These are phyloP conservation scores for Cladosporium sp. DNA, from an alignment of 2,329 filamentous ascomycete genomes.

Conservation along the genomic window DNA sequence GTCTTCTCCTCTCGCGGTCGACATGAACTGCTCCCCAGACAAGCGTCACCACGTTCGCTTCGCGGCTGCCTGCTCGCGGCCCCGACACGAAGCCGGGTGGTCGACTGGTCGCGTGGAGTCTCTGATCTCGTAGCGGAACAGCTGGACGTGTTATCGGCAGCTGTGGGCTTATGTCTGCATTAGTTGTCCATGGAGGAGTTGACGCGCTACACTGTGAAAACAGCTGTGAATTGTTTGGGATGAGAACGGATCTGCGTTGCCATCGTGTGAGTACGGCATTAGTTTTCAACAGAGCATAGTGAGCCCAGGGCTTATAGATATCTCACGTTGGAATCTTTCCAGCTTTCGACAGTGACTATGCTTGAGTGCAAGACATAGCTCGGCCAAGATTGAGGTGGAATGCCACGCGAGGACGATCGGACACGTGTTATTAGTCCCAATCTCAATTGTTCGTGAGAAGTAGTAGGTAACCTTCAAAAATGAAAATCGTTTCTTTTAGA, in stretches of 20 bases:
- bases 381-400: background rate
- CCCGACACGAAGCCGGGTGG: background rate
- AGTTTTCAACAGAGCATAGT: background rate
- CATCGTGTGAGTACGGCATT: background rate
- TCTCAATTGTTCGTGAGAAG: background rate
- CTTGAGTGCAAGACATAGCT: background rate
- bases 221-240: background rate
- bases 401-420: background rate
- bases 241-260: background rate
- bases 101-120: background rate
- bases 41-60: background rate
- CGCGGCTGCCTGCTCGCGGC: background rate
- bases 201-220: background rate
- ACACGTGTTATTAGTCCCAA: background rate
- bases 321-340: background rate
- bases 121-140: background rate
- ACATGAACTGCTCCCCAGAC: background rate
- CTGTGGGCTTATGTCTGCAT: background rate
- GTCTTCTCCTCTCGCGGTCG: background rate
- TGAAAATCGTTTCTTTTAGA: slow-evolving; percentile 3
- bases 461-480: background rate
- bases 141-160: background rate
- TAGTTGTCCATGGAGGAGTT: background rate
- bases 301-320: background rate
- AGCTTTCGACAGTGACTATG: background rate